Conservation (phyloP, 495 filamentous ascomycete genomes). For the Aspergillus bertholletiae region DNA sequence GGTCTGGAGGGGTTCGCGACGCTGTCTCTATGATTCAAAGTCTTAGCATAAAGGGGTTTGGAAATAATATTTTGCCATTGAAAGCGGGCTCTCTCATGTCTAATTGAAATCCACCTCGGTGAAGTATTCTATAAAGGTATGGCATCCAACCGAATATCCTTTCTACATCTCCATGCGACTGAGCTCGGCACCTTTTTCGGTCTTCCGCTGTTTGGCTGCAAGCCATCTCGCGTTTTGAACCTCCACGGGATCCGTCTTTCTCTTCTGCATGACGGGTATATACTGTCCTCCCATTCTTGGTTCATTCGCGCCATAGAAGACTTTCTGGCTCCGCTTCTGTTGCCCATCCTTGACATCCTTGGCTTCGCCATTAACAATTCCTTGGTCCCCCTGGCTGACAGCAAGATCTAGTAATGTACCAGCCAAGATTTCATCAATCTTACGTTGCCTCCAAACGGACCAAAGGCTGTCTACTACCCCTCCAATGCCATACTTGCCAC, state of each 20-base stretch:
- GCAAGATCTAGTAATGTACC: slow-evolving; percentile 62
- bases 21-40: slow-evolving; percentile 71
- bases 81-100: neutral
- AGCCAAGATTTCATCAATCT: slow-evolving; percentile 84
- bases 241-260: slow-evolving; percentile 58
- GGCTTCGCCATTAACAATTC: slow-evolving; percentile 16
- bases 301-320: slow-evolving; percentile 68
- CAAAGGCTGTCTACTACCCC: slow-evolving; percentile 74
- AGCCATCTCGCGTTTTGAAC: slow-evolving; percentile 77
- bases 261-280: slow-evolving; percentile 63
- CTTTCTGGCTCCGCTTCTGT: slow-evolving; percentile 47
- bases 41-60: slow-evolving; percentile 17
- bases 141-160: slow-evolving; percentile 17
- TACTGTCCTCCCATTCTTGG: slow-evolving; percentile 63
- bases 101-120: neutral
- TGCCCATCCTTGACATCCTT: slow-evolving; percentile 22
- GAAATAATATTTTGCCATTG: neutral
- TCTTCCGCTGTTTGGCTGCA: slow-evolving; percentile 59
- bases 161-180: slow-evolving; percentile 14
- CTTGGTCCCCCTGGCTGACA: slow-evolving; percentile 46
- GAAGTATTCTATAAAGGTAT: slow-evolving; percentile 6
- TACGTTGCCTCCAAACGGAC: slow-evolving; percentile 74
- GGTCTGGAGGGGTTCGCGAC: slow-evolving; percentile 78
- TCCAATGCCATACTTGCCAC: slow-evolving; percentile 56
- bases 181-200: slow-evolving; percentile 9